A percentile compares a stretch with the other conserved stretches of the same genome.
Conservation (phyloP, 176 grass and related monocot species). For the Alloteropsis semialata region DNA sequence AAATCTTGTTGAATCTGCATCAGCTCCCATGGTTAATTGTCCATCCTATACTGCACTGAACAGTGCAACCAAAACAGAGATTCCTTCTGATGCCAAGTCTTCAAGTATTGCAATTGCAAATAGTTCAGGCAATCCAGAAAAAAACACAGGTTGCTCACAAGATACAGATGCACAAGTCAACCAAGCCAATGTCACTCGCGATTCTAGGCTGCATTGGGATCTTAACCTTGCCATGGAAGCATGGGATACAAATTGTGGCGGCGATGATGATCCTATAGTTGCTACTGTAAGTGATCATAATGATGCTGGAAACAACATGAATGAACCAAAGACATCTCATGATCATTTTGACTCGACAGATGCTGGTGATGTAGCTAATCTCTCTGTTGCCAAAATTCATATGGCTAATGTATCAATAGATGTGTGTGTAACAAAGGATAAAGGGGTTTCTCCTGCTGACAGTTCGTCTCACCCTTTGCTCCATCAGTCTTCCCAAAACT, state of each 20-base stretch:
- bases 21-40: neutral
- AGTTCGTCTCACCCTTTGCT: conserved; percentile 21
- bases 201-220: conserved; percentile 93
- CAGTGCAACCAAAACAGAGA: conserved; percentile 22
- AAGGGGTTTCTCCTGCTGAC: conserved; percentile 26
- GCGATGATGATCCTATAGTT: conserved; percentile 28
- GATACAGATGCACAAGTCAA: conserved; percentile 31
- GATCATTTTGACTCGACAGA: neutral
- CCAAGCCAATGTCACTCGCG: conserved; percentile 23
- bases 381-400: conserved; percentile 19
- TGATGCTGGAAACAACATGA: conserved; percentile 31
- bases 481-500: neutral
- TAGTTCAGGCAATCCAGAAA: conserved; percentile 25
- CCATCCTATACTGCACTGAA: neutral
- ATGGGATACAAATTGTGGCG: conserved; percentile 58
- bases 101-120: conserved; percentile 20
- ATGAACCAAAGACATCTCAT: conserved; percentile 7
- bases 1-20: conserved; percentile 13
- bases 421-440: conserved; percentile 5
- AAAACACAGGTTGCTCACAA: conserved; percentile 23
- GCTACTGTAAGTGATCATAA: conserved; percentile 17
- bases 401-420: conserved; percentile 20
- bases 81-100: conserved; percentile 35
- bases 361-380: conserved; percentile 12
- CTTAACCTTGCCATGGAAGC: conserved; percentile 85